Conservation (phyloP, 1,139 yeast genomes). For the Arxiozyma slooffiae region DNA sequence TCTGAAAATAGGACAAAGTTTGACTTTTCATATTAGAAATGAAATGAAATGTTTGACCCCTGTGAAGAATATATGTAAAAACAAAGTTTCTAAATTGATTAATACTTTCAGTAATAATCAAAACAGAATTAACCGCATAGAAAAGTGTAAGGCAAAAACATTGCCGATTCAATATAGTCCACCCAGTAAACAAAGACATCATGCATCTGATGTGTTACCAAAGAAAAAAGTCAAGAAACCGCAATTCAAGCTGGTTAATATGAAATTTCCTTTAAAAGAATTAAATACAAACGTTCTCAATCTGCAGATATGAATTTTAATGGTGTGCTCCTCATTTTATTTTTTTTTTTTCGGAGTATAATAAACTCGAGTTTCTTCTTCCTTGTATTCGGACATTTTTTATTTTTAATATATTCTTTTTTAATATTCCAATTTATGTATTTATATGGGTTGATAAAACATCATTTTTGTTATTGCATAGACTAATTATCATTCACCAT, state of each 20-base stretch:
- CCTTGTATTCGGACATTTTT: background rate
- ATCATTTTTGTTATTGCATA: too few relatives aligned
- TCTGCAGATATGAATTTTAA: background rate
- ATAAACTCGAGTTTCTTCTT: background rate
- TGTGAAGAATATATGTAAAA: slow-evolving; percentile 26
- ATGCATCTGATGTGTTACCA: slow-evolving; percentile 3
- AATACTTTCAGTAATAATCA: slow-evolving; percentile 13
- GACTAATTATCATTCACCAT: background rate
- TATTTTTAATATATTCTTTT: background rate
- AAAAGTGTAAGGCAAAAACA: background rate
- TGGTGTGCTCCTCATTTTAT: too few relatives aligned
- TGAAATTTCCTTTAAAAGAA: slow-evolving; percentile 14
- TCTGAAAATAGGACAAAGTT: slow-evolving; percentile 25
- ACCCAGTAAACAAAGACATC: slow-evolving; percentile 1
- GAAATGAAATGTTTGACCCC: slow-evolving; percentile 26
- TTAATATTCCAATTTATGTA: background rate
- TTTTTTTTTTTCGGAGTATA: background rate
- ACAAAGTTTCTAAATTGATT: slow-evolving; percentile 27
- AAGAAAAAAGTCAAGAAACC: slow-evolving; percentile 7
- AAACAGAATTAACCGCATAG: background rate
- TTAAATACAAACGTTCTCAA: slow-evolving; percentile 15
- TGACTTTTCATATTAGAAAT: slow-evolving; percentile 27
- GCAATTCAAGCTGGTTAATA: slow-evolving; percentile 11
- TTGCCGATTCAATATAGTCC: background rate
- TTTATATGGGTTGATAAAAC: background rate